These are phyloP conservation scores for Quillaja saponaria DNA, from an alignment of 306 rosid species.

Conservation along the genomic window DNA sequence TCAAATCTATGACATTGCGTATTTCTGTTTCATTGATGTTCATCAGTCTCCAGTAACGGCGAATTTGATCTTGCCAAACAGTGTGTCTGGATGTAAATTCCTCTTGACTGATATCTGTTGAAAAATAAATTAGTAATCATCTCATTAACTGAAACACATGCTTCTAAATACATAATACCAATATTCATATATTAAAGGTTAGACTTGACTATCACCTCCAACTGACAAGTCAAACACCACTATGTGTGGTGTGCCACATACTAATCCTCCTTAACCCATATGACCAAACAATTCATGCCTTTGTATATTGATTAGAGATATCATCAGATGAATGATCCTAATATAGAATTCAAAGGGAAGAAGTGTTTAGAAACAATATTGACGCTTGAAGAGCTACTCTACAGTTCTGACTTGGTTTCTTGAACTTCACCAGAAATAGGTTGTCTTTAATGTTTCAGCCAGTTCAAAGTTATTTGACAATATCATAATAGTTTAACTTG, in stretches of 20 bases:
- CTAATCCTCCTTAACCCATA: conserved; percentile 3
- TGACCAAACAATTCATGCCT: neutral
- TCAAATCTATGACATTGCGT: conserved; percentile 94
- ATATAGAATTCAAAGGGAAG: neutral
- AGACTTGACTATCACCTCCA: conserved; percentile 1
- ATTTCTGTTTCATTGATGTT: conserved; percentile 56
- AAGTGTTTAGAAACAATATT: neutral
- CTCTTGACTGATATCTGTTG: conserved; percentile 61
- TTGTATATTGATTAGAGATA: neutral
- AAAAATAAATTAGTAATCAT: conserved; percentile 24
- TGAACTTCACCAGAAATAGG: conserved; percentile 3
- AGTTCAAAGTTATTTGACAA: neutral
- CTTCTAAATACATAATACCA: conserved; percentile 9
- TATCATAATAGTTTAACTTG: neutral
- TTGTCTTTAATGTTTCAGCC: neutral
- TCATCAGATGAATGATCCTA: conserved; percentile 9
- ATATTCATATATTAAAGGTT: conserved; percentile 8
- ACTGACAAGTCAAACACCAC: neutral
- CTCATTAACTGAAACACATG: conserved; percentile 20
- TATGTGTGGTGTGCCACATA: neutral
- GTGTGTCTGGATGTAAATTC: conserved; percentile 57
- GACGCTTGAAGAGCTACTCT: neutral
- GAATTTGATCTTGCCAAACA: conserved; percentile 75
- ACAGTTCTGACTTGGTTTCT: neutral
- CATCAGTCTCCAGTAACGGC: conserved; percentile 74